Base-by-base conservation (phyloP, 208 protist genomes). In the Crithidia fasciculata region DNA sequence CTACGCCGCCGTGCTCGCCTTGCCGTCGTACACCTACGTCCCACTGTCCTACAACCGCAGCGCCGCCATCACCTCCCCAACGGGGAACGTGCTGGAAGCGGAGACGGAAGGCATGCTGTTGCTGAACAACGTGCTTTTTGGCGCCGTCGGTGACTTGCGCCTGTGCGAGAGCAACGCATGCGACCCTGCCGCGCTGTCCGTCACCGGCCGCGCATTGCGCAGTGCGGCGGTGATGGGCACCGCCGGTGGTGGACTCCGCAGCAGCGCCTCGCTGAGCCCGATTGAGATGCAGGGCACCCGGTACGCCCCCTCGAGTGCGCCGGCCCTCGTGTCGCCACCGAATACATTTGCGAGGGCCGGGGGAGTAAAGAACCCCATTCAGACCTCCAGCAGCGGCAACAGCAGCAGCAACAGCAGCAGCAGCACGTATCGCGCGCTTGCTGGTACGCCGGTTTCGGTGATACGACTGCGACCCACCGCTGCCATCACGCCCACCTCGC, bases 221-320 rank as follows among this genome's bases (percentile, higher is more conserved):
- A 71, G 72, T 36, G 79, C 79, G 1, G 79, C 71, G 18, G 55
- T 84, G 19, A 78, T 78, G 73, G 79, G 79, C 9, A 70, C 66
- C 10, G 39, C 6, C 18, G 69, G 73, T 10, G 56, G 15, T 2
- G 28, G 43, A 16, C n/a, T 61, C 43, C 53, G 28, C 41, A 80
- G 67, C 67, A 74, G 74, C 56, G 68, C 74, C 37, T 84, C 79
- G 7, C 55, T 84, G 37, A 53, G 56, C 9, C 5, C 68, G 43
- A 69, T 84, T 43, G 62, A 40, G 28, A 47, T 63, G 28, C 40
- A 28, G 2, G n/a, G 13, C 13, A 57, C 64, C 36, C 9, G 2
- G 13, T 81, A 69, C 55, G 53, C 71, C 44, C 9, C 62, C 3
- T 76, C 71, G 6, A 53, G 53, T n/a, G 71, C 71, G 54, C 53